Base-by-base conservation (phyloP, 768 basidiomycete genomes). In the Rhodosporidiobolus odoratus region DNA sequence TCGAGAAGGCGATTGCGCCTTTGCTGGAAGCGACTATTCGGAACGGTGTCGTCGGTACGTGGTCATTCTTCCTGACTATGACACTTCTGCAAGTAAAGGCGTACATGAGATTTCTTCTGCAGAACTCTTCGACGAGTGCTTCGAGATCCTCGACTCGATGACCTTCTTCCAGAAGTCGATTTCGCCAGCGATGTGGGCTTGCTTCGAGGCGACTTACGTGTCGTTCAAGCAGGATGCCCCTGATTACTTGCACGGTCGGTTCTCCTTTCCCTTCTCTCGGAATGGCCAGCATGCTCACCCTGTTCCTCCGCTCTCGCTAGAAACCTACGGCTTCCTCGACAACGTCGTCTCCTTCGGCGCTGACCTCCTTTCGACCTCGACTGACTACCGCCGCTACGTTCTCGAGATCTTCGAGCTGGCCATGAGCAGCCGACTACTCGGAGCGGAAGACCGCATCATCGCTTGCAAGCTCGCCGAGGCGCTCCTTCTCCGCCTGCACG, bases 111-210 rank as follows among this genome's bases (percentile, higher is more conserved):
- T 3, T 12, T 4, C 3, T 7, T 6, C 5, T 27, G 75, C 66
- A 90, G 92, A 95, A 76, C 81, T 94, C 52, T 88, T 90, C 76
- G 91, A 92, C 80, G 89, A 90, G 77, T 86, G 90, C 82, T 92
- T 88, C 78, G 90, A 92, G 73, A 81, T 94, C 61, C 85, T 91
- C 59, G 92, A 94, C 76, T 88, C 83, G 71, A 81, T 94, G 66
- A 91, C 91, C 0, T 94, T 90, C 84, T 90, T 87, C 79, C 83
- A 88, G 66, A 85, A 86, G 71, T 79, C 83, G 63, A 87, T 95
- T 76, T 86, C 89, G 47, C 87, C 89, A 0, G 85, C 83, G 74
- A 88, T 94, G 88, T 94, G 92, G 92, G 87, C 86, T 16, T 83
- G 94, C 43, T 90, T 91, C 71, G 90, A 92, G 80, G 79, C 87